Conservation (phyloP, 179 eudicot genomes). For the Sideroxylon spinosum region DNA sequence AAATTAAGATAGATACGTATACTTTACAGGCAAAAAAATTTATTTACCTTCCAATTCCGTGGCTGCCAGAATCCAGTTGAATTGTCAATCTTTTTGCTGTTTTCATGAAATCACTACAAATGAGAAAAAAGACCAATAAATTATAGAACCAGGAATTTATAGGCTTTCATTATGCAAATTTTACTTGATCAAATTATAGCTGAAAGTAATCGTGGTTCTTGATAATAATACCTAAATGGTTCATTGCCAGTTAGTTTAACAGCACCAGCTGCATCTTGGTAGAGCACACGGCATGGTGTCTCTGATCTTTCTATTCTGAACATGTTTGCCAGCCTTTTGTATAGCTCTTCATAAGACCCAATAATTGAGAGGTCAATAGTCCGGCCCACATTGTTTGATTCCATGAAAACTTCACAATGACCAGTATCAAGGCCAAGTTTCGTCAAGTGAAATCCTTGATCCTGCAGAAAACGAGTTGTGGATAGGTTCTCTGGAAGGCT, state of each 20-base stretch:
- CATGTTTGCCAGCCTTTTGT: constrained; percentile 52
- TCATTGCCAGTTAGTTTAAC: constrained; percentile 43
- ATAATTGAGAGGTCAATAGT: constrained; percentile 58
- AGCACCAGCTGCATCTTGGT: constrained; percentile 41
- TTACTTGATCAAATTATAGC: not conserved
- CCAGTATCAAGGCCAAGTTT: constrained; percentile 45
- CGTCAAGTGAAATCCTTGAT: constrained; percentile 23
- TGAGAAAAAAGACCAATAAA: not conserved
- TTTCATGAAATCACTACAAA: constrained; percentile 56
- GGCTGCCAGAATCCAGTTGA: constrained; percentile 46
- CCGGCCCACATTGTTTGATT: constrained; percentile 55
- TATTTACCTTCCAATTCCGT: constrained; percentile 43
- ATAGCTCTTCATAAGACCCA: constrained; percentile 64
- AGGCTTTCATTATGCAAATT: not conserved
- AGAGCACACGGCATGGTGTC: constrained; percentile 50
- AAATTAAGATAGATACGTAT: not conserved
- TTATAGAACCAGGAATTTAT: not conserved
- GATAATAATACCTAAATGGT: constrained; percentile 44
- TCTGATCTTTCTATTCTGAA: constrained; percentile 53
- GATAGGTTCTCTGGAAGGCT: constrained; percentile 26
- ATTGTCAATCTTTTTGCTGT: constrained; percentile 60
- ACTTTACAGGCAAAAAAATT: not conserved
- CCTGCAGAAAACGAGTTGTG: constrained; percentile 20
- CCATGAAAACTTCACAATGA: constrained; percentile 56
- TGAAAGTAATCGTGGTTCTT: not conserved